A percentile compares a stretch with the other conserved stretches of the same genome.
These are phyloP conservation scores for Fusarium anthophilum DNA, from an alignment of 2,329 filamentous ascomycete genomes.

Conservation along the genomic window DNA sequence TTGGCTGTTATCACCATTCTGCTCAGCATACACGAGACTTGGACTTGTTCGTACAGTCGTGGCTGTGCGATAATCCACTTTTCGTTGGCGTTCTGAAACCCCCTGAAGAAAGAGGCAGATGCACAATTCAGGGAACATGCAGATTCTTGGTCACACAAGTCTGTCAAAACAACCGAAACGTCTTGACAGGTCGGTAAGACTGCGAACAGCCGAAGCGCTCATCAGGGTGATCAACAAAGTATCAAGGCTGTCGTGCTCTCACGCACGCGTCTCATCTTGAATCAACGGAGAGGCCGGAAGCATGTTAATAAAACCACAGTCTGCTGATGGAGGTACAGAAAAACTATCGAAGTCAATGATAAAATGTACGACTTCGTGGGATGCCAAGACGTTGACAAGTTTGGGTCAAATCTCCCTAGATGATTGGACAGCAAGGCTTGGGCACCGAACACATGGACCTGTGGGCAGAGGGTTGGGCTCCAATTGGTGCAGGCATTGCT, in stretches of 20 bases:
- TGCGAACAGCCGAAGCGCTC: conserved; percentile 23
- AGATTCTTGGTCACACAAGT: conserved; percentile 28
- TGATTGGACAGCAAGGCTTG: conserved; percentile 41
- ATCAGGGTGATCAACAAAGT: conserved; percentile 14
- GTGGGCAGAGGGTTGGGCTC: conserved; percentile 46
- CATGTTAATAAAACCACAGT: neutral
- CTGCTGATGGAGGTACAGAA: conserved; percentile 21
- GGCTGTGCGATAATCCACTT: conserved; percentile 10
- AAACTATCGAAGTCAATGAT: conserved; percentile 15
- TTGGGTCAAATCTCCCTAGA: conserved; percentile 9
- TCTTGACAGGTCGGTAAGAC: conserved; percentile 28
- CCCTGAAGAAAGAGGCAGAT: neutral
- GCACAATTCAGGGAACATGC: conserved; percentile 27
- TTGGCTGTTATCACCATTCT: conserved; percentile 1
- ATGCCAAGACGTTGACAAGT: conserved; percentile 23
- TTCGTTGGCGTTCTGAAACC: conserved; percentile 9
- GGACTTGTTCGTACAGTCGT: conserved; percentile 6
- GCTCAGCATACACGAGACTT: conserved; percentile 1
- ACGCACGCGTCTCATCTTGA: neutral
- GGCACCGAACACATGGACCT: conserved; percentile 42
- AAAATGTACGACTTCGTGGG: conserved; percentile 21
- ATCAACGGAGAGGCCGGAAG: conserved; percentile 18
- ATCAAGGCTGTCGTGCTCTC: neutral
- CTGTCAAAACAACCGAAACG: conserved; percentile 29
- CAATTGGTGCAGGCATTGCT: conserved; percentile 52